These are phyloP conservation scores for Colletotrichum tropicicola DNA, from an alignment of 2,329 filamentous ascomycete species.

Conservation along the genomic window DNA sequence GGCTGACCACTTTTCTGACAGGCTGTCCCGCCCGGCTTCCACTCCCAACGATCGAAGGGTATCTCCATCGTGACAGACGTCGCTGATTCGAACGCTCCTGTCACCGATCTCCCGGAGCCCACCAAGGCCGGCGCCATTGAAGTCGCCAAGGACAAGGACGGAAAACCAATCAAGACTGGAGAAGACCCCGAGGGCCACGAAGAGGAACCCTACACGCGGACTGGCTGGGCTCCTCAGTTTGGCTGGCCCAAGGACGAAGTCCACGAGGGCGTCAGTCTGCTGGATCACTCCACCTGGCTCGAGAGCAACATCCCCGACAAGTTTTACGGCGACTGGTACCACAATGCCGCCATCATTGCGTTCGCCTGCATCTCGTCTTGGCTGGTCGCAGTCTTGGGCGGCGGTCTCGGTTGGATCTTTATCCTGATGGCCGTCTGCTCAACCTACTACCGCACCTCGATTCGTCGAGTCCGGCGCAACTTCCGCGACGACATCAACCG, in stretches of 20 bases:
- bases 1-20: conserved; percentile 41
- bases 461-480: conserved; percentile 92
- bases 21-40: conserved; percentile 72
- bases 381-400: conserved; percentile 88
- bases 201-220: conserved; percentile 56
- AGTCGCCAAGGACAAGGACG: conserved; percentile 57
- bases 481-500: conserved; percentile 94
- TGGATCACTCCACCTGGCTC: conserved; percentile 89
- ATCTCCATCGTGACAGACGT: conserved; percentile 79
- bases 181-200: conserved; percentile 63
- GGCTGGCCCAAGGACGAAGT: conserved; percentile 71
- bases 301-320: conserved; percentile 87
- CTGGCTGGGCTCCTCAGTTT: conserved; percentile 91
- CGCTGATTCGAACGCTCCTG: conserved; percentile 71
- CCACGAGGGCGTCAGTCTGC: conserved; percentile 71
- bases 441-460: conserved; percentile 96
- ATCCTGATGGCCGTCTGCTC: conserved; percentile 91
- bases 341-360: conserved; percentile 92
- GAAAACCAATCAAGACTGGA: conserved; percentile 58
- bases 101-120: conserved; percentile 81
- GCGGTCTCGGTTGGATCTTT: conserved; percentile 92
- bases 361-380: conserved; percentile 93
- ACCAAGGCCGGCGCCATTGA: conserved; percentile 75
- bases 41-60: conserved; percentile 68
- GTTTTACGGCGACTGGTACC: conserved; percentile 98